A percentile compares a stretch with the other conserved stretches of the same genome.
Evolutionary conservation across 2,329 filamentous ascomycete species (phyloP).

Genomic region (Aspergillus aculeatus): DNA sequence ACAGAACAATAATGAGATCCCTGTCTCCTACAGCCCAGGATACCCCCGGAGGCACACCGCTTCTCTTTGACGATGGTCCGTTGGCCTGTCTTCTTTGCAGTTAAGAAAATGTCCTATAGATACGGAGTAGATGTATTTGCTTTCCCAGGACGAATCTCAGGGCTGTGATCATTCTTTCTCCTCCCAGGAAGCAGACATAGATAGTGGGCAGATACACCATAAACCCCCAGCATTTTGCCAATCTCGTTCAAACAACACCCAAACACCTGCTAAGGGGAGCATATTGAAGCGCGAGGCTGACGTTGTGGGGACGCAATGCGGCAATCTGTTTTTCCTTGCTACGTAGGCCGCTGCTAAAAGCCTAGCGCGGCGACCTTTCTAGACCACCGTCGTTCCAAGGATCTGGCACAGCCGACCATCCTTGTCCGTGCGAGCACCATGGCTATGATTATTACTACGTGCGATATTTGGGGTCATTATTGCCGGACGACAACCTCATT

Average conservation of each 20-base stretch:
- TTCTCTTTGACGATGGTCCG: neutral
- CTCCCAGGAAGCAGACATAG: no score
- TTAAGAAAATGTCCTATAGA: neutral
- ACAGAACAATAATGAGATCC: neutral
- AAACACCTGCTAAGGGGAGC: neutral
- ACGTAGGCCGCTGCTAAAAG: neutral
- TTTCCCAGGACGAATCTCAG: neutral
- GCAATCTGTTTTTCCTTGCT: neutral
- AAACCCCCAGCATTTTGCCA: no score
- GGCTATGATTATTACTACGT: constrained; percentile 3
- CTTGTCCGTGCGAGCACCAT: constrained; percentile 12
- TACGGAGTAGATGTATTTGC: neutral
- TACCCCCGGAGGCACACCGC: neutral
- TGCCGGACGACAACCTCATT: constrained; percentile 1
- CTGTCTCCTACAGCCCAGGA: neutral
- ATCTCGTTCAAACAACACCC: neutral
- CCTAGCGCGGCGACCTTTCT: constrained; percentile 16
- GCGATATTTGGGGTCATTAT: neutral
- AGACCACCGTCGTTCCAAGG: constrained; percentile 21
- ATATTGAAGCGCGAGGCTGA: constrained; percentile 8
- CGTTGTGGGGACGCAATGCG: constrained; percentile 3
- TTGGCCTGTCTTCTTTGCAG: neutral
- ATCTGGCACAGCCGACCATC: constrained; percentile 13
- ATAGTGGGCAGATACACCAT: no score
- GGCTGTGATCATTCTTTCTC: neutral